phyloP scores from a whole-genome alignment of 306 rosid genomes.

The Benincasa hispida region DNA sequence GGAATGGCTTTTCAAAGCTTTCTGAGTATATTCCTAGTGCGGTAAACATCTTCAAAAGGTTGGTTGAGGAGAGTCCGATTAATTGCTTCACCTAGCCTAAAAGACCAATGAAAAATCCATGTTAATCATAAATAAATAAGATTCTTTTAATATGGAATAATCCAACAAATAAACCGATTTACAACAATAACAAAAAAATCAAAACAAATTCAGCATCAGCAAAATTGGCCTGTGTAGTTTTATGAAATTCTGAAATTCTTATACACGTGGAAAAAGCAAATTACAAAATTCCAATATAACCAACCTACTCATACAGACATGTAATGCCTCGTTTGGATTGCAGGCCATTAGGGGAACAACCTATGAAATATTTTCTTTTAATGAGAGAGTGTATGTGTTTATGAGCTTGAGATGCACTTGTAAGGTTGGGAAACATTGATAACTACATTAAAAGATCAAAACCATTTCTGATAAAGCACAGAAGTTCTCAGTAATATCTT shows the following conservation, averaged over 20 bases:
- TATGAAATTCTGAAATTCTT: not conserved
- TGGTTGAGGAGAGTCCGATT: slow-evolving; percentile 91
- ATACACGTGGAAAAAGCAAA: not conserved
- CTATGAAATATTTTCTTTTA: too few species aligned
- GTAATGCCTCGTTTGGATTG: not conserved
- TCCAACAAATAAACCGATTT: not conserved
- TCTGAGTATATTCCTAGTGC: slow-evolving; percentile 92
- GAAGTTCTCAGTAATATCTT: not conserved
- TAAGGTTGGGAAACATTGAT: not conserved
- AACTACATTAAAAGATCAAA: not conserved
- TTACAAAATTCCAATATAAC: not conserved
- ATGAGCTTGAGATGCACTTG: not conserved
- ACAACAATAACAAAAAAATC: too few species aligned
- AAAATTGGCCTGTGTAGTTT: not conserved
- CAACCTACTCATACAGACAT: not conserved
- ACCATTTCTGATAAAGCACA: not conserved
- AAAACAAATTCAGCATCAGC: not conserved
- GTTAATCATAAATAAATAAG: not conserved
- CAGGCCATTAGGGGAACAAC: not conserved
- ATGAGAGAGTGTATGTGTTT: too few species aligned
- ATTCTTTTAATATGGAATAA: not conserved
- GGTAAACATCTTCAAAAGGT: slow-evolving; percentile 93
- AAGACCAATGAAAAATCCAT: slow-evolving; percentile 15
- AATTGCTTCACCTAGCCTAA: slow-evolving; percentile 93
- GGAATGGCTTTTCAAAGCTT: slow-evolving; percentile 94